Base-by-base conservation (phyloP, 1,284 basidiomycete genomes). In the Sporisorium sorghi region DNA sequence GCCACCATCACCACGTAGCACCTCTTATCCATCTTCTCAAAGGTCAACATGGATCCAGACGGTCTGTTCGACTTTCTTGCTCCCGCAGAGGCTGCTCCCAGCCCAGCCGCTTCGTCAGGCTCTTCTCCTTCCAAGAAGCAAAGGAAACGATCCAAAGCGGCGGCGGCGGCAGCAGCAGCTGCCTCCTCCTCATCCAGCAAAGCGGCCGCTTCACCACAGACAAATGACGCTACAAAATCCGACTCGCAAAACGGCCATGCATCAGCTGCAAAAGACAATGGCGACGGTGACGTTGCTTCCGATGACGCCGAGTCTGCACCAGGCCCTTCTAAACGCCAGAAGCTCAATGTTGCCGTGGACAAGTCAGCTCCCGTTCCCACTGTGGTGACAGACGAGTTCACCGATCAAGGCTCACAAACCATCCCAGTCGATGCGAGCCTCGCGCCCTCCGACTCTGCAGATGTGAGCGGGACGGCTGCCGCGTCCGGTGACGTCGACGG, bases 341-440 rank as follows among this genome's bases (percentile, higher is more conserved):
- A 66, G 53, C 58, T 58, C 35, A 42, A 44, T 15, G 46, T 23
- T n/a, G 23, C 32, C 26, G 24, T 23, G 5, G 52, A 57, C 26
- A 70, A 70, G 40, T 15, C 72, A 19, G 62, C 56, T 0, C 70
- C 77, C 12, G 66, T 74, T 2, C 62, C 75, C 6, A 72, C 78
- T 10, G 71, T 79, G 12, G 73, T 80, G 14, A 79, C 77, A 0
- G 79, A 80, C 40, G 79, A 79, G 50, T 80, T 80, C 47, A 78
- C 70, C 21, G 75, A 73, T 19, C 51, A 79, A 44, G 69, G 75
- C 7, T 59, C 67, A 2, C 72, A 70, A 24, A 26, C 65, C 21
- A 72, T 76, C 24, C 66, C 67, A 17, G 26, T 60, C 24, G 43
- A 74, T 5, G 47, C 56, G 26, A 67, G 67, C 21, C 57, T 70